A percentile compares a stretch with the other conserved stretches of the same genome.
phyloP scores from a whole-genome alignment of 176 grass and related monocot species.

The Bothriochloa decipiens region DNA sequence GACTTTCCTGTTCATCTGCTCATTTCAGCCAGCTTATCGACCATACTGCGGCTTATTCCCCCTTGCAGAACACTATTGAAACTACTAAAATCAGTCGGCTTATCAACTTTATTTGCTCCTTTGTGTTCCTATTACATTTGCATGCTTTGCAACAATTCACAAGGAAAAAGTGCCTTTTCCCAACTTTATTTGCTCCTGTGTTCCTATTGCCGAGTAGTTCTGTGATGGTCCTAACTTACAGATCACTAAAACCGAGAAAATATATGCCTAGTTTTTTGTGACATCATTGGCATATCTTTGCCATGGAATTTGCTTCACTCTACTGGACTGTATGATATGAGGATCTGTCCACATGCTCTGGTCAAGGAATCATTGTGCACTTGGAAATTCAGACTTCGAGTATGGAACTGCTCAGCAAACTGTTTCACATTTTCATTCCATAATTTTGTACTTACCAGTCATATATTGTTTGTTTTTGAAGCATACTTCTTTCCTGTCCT shows the following conservation, averaged over 20 bases:
- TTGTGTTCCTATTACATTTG: slow-evolving; percentile 25
- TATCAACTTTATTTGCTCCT: too few species aligned
- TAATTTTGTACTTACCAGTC: slow-evolving; percentile 3
- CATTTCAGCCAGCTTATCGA: too few species aligned
- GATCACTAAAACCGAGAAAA: slow-evolving; percentile 21
- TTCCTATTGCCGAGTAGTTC: slow-evolving; percentile 38
- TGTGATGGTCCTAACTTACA: slow-evolving; percentile 32
- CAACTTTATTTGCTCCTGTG: slow-evolving; percentile 29
- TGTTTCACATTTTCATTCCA: neutral
- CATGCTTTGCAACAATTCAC: slow-evolving; percentile 35
- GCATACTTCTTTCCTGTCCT: slow-evolving; percentile 1
- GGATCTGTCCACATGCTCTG: slow-evolving; percentile 28
- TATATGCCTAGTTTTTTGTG: slow-evolving; percentile 35
- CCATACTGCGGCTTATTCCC: too few species aligned
- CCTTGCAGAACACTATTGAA: too few species aligned
- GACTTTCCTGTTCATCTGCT: too few species aligned
- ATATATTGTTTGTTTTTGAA: slow-evolving; percentile 4
- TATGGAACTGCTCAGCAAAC: slow-evolving; percentile 7
- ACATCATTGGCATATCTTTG: slow-evolving; percentile 43
- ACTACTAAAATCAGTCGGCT: too few species aligned
- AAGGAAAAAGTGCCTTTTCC: slow-evolving; percentile 42
- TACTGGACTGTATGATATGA: slow-evolving; percentile 25
- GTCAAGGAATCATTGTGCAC: slow-evolving; percentile 28
- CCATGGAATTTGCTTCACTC: slow-evolving; percentile 23
- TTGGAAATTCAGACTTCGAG: slow-evolving; percentile 23